These are phyloP conservation scores for Colletotrichum limetticola DNA, from an alignment of 2,329 filamentous ascomycete species.

Conservation along the genomic window DNA sequence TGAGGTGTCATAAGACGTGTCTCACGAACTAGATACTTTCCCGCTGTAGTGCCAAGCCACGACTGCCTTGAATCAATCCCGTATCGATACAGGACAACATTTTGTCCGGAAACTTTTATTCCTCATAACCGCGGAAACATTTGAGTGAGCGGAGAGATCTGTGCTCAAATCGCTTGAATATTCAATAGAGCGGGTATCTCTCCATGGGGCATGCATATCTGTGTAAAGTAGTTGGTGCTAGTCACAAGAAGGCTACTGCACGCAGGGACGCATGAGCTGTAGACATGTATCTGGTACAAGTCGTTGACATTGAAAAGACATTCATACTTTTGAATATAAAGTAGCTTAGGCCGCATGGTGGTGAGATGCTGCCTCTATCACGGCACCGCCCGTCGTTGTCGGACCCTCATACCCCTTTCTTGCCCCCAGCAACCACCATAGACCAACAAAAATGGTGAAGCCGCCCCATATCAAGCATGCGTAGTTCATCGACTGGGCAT, in stretches of 20 bases:
- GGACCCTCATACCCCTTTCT: constrained; percentile 38
- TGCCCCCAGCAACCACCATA: constrained; percentile 53
- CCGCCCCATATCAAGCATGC: constrained; percentile 56
- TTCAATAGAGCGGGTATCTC: neutral
- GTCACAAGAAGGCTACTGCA: neutral
- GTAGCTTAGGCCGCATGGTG: neutral
- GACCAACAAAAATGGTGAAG: constrained; percentile 48
- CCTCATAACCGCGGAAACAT: neutral
- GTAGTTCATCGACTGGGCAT: constrained; percentile 64
- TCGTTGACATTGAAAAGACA: neutral
- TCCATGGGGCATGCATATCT: neutral
- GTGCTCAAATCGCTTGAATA: neutral
- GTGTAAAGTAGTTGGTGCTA: neutral
- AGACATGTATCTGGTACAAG: neutral
- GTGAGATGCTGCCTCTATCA: neutral
- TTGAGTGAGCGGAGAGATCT: neutral
- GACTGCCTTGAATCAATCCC: neutral
- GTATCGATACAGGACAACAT: neutral
- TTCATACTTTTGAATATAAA: neutral
- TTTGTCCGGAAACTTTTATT: neutral
- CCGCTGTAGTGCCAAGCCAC: neutral
- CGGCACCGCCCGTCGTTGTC: constrained; percentile 28
- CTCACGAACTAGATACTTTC: neutral
- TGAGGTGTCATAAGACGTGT: neutral
- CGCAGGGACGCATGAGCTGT: neutral